Conservation (phyloP, 2,329 filamentous ascomycete genomes). For the Botrytis fragariae region DNA sequence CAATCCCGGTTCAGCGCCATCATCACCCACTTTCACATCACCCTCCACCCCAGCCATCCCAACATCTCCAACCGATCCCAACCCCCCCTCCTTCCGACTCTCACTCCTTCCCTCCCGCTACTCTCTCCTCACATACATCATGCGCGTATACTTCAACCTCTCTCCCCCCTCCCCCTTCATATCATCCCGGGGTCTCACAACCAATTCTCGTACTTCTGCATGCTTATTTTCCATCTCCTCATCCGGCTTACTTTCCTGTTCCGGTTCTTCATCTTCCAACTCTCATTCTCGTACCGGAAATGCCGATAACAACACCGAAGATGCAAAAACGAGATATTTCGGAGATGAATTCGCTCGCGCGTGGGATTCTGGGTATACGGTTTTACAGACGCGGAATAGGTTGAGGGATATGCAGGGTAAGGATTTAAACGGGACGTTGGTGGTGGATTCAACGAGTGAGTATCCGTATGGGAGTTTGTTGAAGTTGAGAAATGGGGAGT, state of each 20-base stretch:
- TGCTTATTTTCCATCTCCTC: neutral
- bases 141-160: neutral
- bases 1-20: neutral
- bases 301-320: too few relatives aligned
- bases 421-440: slow-evolving; percentile 1
- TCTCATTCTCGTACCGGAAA: neutral
- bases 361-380: neutral
- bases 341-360: neutral
- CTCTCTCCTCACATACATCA: neutral
- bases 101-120: slow-evolving; percentile 7
- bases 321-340: neutral
- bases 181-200: neutral
- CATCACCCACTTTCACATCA: neutral
- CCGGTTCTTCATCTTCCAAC: neutral
- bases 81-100: neutral
- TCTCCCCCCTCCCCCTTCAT: neutral
- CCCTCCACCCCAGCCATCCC: neutral
- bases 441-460: slow-evolving; percentile 5
- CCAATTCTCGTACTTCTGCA: neutral
- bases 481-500: neutral
- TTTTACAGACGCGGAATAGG: neutral
- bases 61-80: neutral
- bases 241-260: neutral
- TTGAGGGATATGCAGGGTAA: neutral
- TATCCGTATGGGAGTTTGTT: slow-evolving; percentile 10